Base-by-base conservation (phyloP, 1,139 yeast genomes). In the Scheffersomyces parashehatae region DNA sequence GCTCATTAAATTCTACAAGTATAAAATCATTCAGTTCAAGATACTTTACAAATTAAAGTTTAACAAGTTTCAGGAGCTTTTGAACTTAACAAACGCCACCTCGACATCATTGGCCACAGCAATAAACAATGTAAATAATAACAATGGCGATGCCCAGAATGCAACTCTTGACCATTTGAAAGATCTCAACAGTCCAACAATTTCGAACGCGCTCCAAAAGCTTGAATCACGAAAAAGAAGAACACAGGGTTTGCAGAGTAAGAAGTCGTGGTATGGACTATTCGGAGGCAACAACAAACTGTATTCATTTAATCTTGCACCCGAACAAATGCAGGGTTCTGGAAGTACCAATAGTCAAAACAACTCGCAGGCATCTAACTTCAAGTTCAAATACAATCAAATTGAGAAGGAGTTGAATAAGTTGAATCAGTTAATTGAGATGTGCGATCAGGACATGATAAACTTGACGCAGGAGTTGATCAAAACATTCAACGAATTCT, bases 201-300 rank as follows among this genome's bases (percentile, higher is more conserved):
- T 75, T 38, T 59, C 61, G 37, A 64, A 64, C 41, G 75, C 78
- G 12, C 64, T 74, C 35, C 61, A 61, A 42, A 53, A 62, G 34
- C 59, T 64, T 36, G 70, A 67, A 45, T 44, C 49, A 14, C 48
- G 60, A 38, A 53, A 56, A 48, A 58, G 54, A 43, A 56, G 51
- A 28, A 52, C 41, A 13, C 56, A 49, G 6, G 40, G 50, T 3
- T 50, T 55, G 35, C 34, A 45, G 4, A 45, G 55, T 7, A 71
- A 70, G 47, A 66, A 70, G 44, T 64, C 75, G 24, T 74, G 79
- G 79, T 73, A 73, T 48, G 77, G 77, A 8, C 54, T 74, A 10
- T 74, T 74, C 55, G 79, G 79, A 2, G 79, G 78, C 3, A 65
- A 59, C 41, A 46, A 44, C 30, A 52, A 49, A 32, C 51, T 44